Evolutionary conservation across 78 protist genomes (phyloP).

Genomic region (Chrysochromulina parva): DNA sequence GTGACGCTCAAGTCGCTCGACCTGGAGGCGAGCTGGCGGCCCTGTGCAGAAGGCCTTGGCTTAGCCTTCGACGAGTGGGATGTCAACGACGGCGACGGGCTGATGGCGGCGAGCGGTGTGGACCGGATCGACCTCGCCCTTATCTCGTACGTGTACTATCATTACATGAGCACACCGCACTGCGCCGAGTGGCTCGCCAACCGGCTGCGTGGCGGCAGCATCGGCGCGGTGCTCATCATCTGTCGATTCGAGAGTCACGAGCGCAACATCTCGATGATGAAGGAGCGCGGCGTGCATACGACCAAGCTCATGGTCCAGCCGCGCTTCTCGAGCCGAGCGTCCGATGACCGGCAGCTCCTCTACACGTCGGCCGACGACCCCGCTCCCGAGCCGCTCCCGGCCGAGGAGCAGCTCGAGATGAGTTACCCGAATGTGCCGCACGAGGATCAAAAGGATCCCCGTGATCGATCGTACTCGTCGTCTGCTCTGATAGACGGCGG

Average conservation of each 20-base stretch:
- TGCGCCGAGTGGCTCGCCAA: neutral
- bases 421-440: neutral
- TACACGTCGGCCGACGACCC: neutral
- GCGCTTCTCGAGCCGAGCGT: neutral
- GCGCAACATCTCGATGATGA: neutral
- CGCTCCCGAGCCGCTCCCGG: neutral
- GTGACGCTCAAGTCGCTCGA: neutral
- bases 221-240: neutral
- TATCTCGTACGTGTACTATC: neutral
- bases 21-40: neutral
- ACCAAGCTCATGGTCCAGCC: neutral
- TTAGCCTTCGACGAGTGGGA: neutral
- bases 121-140: neutral
- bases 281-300: neutral
- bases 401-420: neutral
- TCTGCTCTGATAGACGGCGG: no score
- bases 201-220: neutral
- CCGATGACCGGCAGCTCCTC: neutral
- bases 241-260: neutral
- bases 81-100: constrained; percentile 3
- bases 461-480: neutral
- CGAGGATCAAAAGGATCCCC: neutral
- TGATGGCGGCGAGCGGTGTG: neutral
- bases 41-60: neutral
- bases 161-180: constrained; percentile 6